Conservation (phyloP, 2,329 filamentous ascomycete species). For the Sporothrix curviconia region DNA sequence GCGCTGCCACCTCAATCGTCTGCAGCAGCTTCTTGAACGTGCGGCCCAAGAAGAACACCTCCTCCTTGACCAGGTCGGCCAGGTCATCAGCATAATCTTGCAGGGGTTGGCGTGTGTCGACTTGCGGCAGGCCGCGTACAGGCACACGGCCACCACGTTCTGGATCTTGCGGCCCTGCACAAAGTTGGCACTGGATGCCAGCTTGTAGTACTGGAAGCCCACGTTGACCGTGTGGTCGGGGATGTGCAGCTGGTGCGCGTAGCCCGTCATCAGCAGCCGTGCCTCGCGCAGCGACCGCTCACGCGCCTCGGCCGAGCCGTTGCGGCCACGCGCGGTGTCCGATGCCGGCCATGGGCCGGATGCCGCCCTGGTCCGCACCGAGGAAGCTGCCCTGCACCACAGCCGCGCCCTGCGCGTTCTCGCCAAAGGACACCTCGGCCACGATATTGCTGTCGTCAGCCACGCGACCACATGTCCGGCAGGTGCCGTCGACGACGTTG, state of each 20-base stretch:
- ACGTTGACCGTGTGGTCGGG: conserved; percentile 57
- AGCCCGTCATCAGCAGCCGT: conserved; percentile 53
- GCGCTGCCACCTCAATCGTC: conserved; percentile 53
- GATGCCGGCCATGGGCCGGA: conserved; percentile 56
- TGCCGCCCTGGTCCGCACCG: conserved; percentile 75
- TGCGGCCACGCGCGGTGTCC: conserved; percentile 49
- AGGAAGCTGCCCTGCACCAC: conserved; percentile 88
- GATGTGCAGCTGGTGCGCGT: conserved; percentile 54
- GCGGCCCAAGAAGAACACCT: conserved; percentile 86
- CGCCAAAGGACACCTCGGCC: conserved; percentile 84
- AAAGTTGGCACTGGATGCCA: conserved; percentile 68
- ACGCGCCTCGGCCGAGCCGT: conserved; percentile 50
- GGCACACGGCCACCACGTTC: conserved; percentile 80
- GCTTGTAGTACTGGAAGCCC: conserved; percentile 68
- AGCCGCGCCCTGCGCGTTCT: conserved; percentile 76
- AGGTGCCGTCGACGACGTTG: conserved; percentile 61
- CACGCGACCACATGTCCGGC: conserved; percentile 77
- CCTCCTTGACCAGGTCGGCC: conserved; percentile 73
- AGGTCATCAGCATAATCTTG: conserved; percentile 93
- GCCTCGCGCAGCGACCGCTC: conserved; percentile 56
- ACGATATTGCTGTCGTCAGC: conserved; percentile 85
- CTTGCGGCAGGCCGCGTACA: conserved; percentile 82
- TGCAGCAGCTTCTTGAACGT: conserved; percentile 78
- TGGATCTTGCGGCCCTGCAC: conserved; percentile 79
- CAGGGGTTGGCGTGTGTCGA: conserved; percentile 56